These are phyloP conservation scores for Globisporangium viniferum DNA, from an alignment of 352 stramenopile genomes.

Conservation along the genomic window DNA sequence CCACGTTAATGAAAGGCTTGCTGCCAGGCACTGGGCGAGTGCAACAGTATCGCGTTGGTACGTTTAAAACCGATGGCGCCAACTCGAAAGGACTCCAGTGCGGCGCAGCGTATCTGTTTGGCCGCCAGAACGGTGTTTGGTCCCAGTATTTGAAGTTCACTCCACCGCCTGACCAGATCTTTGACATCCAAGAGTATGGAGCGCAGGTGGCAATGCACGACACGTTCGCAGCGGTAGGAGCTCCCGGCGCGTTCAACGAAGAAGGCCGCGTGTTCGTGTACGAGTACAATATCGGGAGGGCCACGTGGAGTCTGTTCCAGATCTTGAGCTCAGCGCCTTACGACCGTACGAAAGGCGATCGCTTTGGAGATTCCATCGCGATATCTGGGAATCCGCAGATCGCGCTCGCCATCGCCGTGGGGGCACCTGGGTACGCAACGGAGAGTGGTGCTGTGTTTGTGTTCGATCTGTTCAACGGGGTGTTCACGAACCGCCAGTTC, in stretches of 20 bases:
- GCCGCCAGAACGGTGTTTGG: constrained; percentile 39
- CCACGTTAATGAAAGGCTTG: constrained; percentile 36
- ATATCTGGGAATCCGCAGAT: constrained; percentile 43
- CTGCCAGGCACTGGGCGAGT: constrained; percentile 30
- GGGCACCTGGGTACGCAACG: constrained; percentile 59
- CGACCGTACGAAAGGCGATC: constrained; percentile 38
- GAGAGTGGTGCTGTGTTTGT: constrained; percentile 69
- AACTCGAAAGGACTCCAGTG: constrained; percentile 66
- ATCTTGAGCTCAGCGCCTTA: constrained; percentile 52
- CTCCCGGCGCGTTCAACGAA: constrained; percentile 51
- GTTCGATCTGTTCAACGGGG: constrained; percentile 56
- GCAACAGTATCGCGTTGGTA: constrained; percentile 52
- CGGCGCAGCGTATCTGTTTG: constrained; percentile 71
- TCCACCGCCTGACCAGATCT: constrained; percentile 35
- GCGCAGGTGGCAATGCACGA: constrained; percentile 40
- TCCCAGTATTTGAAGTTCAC: constrained; percentile 50
- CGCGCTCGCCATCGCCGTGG: constrained; percentile 56
- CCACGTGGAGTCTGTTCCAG: constrained; percentile 64
- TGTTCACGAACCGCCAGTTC: constrained; percentile 63
- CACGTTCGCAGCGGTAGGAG: constrained; percentile 57
- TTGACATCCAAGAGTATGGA: constrained; percentile 57
- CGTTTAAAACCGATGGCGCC: constrained; percentile 55
- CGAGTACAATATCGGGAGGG: constrained; percentile 40
- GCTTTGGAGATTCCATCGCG: constrained; percentile 66
- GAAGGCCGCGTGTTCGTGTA: constrained; percentile 76